Base-by-base conservation (phyloP, 345 rosid genomes). In the Eucalyptus fibrosa region DNA sequence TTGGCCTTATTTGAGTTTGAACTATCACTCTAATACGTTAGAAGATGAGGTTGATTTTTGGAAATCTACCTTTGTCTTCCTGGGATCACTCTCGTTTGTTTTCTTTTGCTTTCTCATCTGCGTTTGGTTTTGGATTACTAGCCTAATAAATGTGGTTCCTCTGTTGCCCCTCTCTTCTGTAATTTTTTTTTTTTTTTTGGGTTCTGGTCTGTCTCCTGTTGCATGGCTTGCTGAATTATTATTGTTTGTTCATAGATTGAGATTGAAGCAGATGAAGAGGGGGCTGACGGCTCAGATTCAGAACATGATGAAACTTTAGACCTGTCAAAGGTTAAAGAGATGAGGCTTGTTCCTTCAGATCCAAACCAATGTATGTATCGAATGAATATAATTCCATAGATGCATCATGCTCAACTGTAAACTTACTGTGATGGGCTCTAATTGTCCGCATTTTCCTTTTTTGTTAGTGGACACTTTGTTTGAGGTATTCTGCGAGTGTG, bases 281-380 rank as follows among this genome's bases (percentile, higher is more conserved):
- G 94, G 40, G 90, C 94, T 1, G 97, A 95, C 24, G 92, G 89
- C 32, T 94, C 96, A 10, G 99, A 95, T 92, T 89, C 96, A 53
- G 99, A 96, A 90, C 56, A 90, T 82, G 83, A 56, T 32, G 95
- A 93, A 62, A 89, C 90, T 34, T 90, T 96, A 86, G 99, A 95
- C 91, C 92, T 96, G 56, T 91, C 97, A 2, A 96, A 94, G 91
- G 91, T 96, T 85, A 95, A 89, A 42, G 99, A 97, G 95, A 97
- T 98, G 98, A 96, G 99, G 92, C 95, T 97, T 91, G 89, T 98
- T 90, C 99, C 98, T 89, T 98, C 99, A 26, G 99, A 96, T 90
- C 93, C 97, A 34, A 90, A 56, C 92, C 97, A 95, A 82, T 94
- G 99, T 98, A 93, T 77, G 89, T 87, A 82, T 32, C 69, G 9